phyloP scores from a whole-genome alignment of 1,284 basidiomycete genomes.

The Anthracocystis walkeri region DNA sequence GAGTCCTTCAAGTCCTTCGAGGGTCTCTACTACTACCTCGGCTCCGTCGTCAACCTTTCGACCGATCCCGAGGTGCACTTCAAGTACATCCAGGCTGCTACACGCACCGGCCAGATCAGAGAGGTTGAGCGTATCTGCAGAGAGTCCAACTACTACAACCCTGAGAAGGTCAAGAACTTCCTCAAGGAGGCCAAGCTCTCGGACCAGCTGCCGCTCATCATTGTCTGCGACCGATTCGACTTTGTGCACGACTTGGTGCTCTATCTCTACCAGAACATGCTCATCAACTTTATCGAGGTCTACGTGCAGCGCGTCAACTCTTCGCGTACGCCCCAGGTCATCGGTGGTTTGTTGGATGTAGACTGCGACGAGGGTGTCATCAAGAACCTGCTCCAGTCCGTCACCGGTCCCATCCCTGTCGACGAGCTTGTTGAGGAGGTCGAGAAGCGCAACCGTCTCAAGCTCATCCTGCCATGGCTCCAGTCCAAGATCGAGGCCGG shows the following conservation, averaged over 20 bases:
- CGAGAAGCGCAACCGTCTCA: slow-evolving; percentile 87
- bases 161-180: slow-evolving; percentile 99
- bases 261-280: slow-evolving; percentile 97
- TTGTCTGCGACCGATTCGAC: slow-evolving; percentile 99
- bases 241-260: slow-evolving; percentile 99
- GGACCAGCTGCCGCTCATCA: slow-evolving; percentile 98
- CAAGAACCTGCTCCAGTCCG: slow-evolving; percentile 91
- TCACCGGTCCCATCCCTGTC: slow-evolving; percentile 96
- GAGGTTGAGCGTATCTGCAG: slow-evolving; percentile 99
- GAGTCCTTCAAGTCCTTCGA: slow-evolving; percentile 98
- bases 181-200: slow-evolving; percentile 92
- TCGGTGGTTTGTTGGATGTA: slow-evolving; percentile 95
- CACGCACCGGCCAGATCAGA: slow-evolving; percentile 96
- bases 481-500: slow-evolving; percentile 92
- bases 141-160: slow-evolving; percentile 97
- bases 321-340: slow-evolving; percentile 95
- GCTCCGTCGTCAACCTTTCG: slow-evolving; percentile 96
- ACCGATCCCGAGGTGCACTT: slow-evolving; percentile 98
- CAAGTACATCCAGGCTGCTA: slow-evolving; percentile 99
- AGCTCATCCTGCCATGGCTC: slow-evolving; percentile 96
- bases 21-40: slow-evolving; percentile 96
- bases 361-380: slow-evolving; percentile 96
- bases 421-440: slow-evolving; percentile 82
- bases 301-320: slow-evolving; percentile 99
- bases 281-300: slow-evolving; percentile 97